A percentile compares a stretch with the other conserved stretches of the same genome.
phyloP scores from a whole-genome alignment of 163 green algal species.

The Scenedesmus sp. region DNA sequence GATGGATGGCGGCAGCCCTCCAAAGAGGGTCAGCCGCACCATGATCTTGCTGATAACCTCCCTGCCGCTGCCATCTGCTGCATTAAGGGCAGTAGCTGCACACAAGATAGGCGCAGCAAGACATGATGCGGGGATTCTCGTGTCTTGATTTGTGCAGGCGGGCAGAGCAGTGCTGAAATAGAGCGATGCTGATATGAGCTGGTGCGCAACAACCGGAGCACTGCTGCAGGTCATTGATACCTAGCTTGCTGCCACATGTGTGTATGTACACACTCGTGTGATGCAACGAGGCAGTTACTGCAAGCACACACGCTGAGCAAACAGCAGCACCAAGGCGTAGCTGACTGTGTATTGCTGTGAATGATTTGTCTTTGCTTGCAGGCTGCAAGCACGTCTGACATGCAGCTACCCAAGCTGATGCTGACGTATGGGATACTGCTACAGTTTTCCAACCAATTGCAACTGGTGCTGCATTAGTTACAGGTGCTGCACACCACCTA shows the following conservation, averaged over 20 bases:
- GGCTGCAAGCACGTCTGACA: background rate
- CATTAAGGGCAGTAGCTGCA: conserved; percentile 20
- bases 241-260: too few species aligned
- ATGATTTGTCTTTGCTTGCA: background rate
- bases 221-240: too few species aligned
- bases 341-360: background rate
- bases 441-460: too few species aligned
- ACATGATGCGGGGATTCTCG: background rate
- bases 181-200: too few species aligned
- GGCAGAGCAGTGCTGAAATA: background rate
- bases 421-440: too few species aligned
- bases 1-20: conserved; percentile 45
- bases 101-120: background rate
- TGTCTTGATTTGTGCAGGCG: background rate
- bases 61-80: conserved; percentile 1
- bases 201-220: too few species aligned
- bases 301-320: background rate
- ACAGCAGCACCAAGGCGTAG: background rate
- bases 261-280: too few species aligned
- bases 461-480: too few species aligned
- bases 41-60: conserved; percentile 45
- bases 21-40: conserved; percentile 53
- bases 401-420: background rate
- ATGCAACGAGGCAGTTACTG: background rate
- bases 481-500: too few species aligned